Base-by-base conservation (phyloP, 2,329 filamentous ascomycete species). In the Blastomyces silverae region DNA sequence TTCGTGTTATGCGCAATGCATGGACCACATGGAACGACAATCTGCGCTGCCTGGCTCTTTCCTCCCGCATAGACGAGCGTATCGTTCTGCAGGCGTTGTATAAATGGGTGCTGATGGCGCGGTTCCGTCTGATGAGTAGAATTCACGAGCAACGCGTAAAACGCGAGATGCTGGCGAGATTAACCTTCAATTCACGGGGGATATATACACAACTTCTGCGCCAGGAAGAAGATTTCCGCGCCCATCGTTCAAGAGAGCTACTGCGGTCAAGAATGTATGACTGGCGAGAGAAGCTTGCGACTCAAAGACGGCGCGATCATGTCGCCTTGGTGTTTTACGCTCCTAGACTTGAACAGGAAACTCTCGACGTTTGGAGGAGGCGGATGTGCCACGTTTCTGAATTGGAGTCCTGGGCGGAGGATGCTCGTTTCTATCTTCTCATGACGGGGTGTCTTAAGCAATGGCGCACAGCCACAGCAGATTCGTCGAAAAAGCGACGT, bases 11-110 rank as follows among this genome's bases (percentile, higher is more conserved):
- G 61, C 81, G 80, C 61, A 85, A 85, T 71, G 79, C 83, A 3
- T 86, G 83, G 78, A 86, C 81, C 1, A 76, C 78, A 13, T 89
- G 86, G 87, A 88, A 87, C 67, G 84, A 88, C 69, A 77, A 77
- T 20, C 77, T 87, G 20, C 83, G 86, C 22, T 81, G 79, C 66
- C 78, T 81, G 68, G 80, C 81, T 20, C 73, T 88, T 1, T 76
- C 74, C 60, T 76, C 79, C 25, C 81, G 80, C 17, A 83, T 87
- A 59, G 79, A 87, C 67, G 81, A 84, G 67, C 81, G 85, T 3
- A 68, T 87, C 52, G 76, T 84, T 53, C 74, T 83, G 39, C 81
- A 87, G 70, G 74, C 78, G 7, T 76, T 88, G 66, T 87, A 86
- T 72, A 85, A 80, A 72, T 88, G 85, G 85, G 79, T 83, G n/a